These are phyloP conservation scores for Salvia splendens DNA, from an alignment of 257 asterid species.

Conservation along the genomic window DNA sequence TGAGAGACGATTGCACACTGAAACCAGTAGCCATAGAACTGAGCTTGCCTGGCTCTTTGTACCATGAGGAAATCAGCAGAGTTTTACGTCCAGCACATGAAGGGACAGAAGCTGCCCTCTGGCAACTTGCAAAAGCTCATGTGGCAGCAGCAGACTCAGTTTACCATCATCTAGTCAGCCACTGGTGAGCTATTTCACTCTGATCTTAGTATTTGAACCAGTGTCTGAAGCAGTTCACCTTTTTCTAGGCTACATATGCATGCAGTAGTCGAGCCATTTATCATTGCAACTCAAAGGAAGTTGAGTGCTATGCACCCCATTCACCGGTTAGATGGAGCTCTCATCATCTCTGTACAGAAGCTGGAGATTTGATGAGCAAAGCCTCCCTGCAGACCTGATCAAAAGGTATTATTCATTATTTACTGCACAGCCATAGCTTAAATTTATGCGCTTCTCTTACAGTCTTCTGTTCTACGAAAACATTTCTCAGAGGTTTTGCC, in stretches of 20 bases:
- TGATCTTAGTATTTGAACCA: background rate
- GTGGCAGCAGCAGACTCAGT: conserved; percentile 52
- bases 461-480: conserved; percentile 16
- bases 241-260: conserved; percentile 50
- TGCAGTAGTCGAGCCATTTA: conserved; percentile 56
- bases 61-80: conserved; percentile 33
- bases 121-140: conserved; percentile 65
- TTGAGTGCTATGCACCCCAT: conserved; percentile 54
- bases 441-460: conserved; percentile 8
- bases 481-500: conserved; percentile 48
- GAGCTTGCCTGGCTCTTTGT: conserved; percentile 40
- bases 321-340: conserved; percentile 46
- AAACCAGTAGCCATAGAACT: conserved; percentile 56
- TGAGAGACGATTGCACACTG: conserved; percentile 48
- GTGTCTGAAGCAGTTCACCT: background rate
- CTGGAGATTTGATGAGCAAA: conserved; percentile 61
- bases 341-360: conserved; percentile 47
- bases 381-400: conserved; percentile 53
- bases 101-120: conserved; percentile 53
- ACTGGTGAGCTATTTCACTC: conserved; percentile 42
- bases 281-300: conserved; percentile 54
- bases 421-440: background rate
- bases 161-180: conserved; percentile 50
- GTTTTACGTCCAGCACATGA: conserved; percentile 44
- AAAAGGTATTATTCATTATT: conserved; percentile 40